A percentile compares a stretch with the other conserved stretches of the same genome.
Evolutionary conservation across 805 yeast species (phyloP).

Genomic region (Millerago galiae): DNA sequence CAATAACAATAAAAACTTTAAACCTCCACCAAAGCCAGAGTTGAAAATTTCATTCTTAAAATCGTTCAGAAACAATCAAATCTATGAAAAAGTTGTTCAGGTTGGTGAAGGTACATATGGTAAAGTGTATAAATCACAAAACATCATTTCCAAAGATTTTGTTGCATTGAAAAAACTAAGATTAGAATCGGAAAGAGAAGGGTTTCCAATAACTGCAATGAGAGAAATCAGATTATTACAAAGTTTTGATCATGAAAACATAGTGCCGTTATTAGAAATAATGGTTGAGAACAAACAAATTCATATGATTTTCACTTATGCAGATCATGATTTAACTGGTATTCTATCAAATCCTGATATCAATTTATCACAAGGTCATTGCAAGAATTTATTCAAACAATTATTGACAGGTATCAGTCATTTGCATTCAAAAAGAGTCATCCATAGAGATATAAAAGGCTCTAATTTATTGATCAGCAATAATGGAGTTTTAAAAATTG

Average conservation of each 20-base stretch:
- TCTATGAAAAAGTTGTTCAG: constrained; percentile 69
- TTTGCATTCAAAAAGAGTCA: constrained; percentile 58
- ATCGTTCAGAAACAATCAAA: constrained; percentile 19
- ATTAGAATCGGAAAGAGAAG: constrained; percentile 84
- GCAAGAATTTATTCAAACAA: constrained; percentile 62
- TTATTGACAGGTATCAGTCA: constrained; percentile 63
- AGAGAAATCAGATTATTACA: constrained; percentile 86
- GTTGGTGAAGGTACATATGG: constrained; percentile 99
- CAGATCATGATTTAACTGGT: constrained; percentile 92
- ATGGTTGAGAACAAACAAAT: constrained; percentile 73
- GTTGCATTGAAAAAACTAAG: constrained; percentile 87
- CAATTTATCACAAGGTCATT: constrained; percentile 51
- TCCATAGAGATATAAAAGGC: constrained; percentile 80
- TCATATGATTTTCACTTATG: constrained; percentile 88
- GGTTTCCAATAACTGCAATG: constrained; percentile 93
- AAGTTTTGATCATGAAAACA: constrained; percentile 72
- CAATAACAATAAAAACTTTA: not conserved
- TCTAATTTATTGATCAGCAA: constrained; percentile 66
- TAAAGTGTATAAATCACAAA: constrained; percentile 84
- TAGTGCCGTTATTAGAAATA: constrained; percentile 80
- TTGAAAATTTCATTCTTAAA: constrained; percentile 16
- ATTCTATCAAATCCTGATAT: constrained; percentile 72
- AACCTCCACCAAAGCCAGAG: constrained; percentile 1
- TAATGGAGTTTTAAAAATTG: constrained; percentile 59
- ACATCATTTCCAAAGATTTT: constrained; percentile 55